phyloP scores from a whole-genome alignment of 2,329 filamentous ascomycete genomes.

The Macrophomina pseudophaseolina region DNA sequence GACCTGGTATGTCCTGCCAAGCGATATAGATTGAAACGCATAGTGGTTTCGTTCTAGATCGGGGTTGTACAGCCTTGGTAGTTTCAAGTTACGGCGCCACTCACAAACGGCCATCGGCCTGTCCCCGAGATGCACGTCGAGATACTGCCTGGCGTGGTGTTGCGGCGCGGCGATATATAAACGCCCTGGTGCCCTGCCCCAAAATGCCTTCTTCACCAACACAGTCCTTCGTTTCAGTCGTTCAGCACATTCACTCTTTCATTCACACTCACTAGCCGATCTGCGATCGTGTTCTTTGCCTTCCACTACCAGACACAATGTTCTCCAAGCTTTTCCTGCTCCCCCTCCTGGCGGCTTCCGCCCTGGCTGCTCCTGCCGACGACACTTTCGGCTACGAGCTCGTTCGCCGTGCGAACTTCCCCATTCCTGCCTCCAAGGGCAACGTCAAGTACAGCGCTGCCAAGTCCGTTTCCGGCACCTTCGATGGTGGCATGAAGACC shows the following conservation, averaged over 20 bases:
- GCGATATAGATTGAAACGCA: constrained; percentile 17
- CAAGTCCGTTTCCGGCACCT: constrained; percentile 16
- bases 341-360: constrained; percentile 15
- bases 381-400: constrained; percentile 15
- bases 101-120: background rate
- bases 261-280: constrained; percentile 1
- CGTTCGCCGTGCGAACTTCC: constrained; percentile 21
- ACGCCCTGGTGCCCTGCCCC: background rate
- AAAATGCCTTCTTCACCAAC: background rate
- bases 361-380: constrained; percentile 15
- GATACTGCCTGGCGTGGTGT: background rate
- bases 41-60: constrained; percentile 4
- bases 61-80: background rate
- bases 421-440: constrained; percentile 24
- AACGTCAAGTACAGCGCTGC: background rate
- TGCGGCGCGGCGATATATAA: constrained; percentile 1
- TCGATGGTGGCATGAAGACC: constrained; percentile 23
- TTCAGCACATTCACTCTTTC: constrained; percentile 4
- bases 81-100: constrained; percentile 19
- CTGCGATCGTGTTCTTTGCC: constrained; percentile 16
- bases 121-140: background rate
- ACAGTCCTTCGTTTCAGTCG: constrained; percentile 15
- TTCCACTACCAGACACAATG: constrained; percentile 13
- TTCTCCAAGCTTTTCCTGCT: constrained; percentile 15
- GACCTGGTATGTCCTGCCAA: background rate